Base-by-base conservation (phyloP, 192 early-diverging fungal genomes). In the Rhizophlyctis rosea region DNA sequence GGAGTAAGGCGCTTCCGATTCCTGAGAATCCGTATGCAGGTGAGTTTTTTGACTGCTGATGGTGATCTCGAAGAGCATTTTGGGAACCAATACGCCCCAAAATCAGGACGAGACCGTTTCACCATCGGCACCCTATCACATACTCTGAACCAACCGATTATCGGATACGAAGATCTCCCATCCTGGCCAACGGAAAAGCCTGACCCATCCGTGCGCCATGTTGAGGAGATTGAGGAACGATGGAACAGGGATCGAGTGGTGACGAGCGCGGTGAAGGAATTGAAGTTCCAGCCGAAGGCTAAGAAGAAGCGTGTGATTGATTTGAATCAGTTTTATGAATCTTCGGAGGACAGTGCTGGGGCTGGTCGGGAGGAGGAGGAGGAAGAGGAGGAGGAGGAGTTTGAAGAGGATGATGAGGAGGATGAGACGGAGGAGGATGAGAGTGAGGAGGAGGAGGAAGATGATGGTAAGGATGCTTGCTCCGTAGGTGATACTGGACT, bases 101-200 rank as follows among this genome's bases (percentile, higher is more conserved):
- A n/a, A 34, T 32, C 48, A 57, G 74, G 64, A 7, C 64, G 62
- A 56, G 54, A 39, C 23, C 61, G 56, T 16, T 81, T 58, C 64
- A 72, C 64, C 1, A 56, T 81, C 14, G 80, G 74, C 25, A 68
- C 74, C 33, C 54, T 81, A 28, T 80, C 77, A 1, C 80, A 81
- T 47, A 47, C 66, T n/a, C 61, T 79, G 49, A 71, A 74, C 47
- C 34, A 59, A n/a, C 7, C 61, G 7, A 54, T 72, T 27, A 21
- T 53, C 13, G 90, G 89, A 18, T 96, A 96, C 68, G 78, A 85
- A 49, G 72, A 86, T 11, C 73, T 98, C 54, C 87, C 92, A 4
- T 87, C 89, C 30, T 96, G 91, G 88, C 86, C 92, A 1, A 55
- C 72, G 4, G 68, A 70, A 32, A 74, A 77, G 30, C 81, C 86